Base-by-base conservation (phyloP, 129 eudicot species). In the Pulicaria dysenterica region DNA sequence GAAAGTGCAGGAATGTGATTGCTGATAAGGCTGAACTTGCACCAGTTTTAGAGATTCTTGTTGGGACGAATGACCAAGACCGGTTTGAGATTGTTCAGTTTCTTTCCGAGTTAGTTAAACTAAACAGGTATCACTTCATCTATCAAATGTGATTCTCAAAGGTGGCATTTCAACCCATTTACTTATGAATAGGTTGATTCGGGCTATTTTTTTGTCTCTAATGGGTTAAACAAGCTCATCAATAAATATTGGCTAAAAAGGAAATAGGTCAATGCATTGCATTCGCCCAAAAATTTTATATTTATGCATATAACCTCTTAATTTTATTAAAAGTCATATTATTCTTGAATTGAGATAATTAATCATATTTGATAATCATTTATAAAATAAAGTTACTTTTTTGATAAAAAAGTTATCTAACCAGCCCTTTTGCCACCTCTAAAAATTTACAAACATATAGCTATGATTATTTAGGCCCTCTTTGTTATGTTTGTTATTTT, bases 11-110 rank as follows among this genome's bases (percentile, higher is more conserved):
- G 80, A 90, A 85, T 46, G 66, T 76, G 34, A 76, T 90, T 61
- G 94, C 96, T 56, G 89, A 87, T 73, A 87, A 85, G 56, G 88
- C 86, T 24, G 91, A 90, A 79, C 64, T 90, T n/a, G 79, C 85
- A 39, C 83, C 87, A 8, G 74, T 90, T 61, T 67, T 90, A 67
- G 91, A 90, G 78, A 73, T 81, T 58, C 84, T 90, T 72, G 59
- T 79, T 12, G 88, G 66, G 54, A 64, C 83, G 19, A 77, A 60
- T 47, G 93, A 83, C 53, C 69, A 5, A 57, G 93, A 90, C 49
- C 74, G 82, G 37, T 83, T 85, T 40, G 91, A 90, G 74, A 90
- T 90, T 15, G 77, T 90, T 64, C 90, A 85, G n/a, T 83, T 90
- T 75, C 91, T 90, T 40, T 85, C 84, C 0, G 91, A 90, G 75